Conservation (phyloP, 306 rosid genomes). For the Prosopis cineraria region DNA sequence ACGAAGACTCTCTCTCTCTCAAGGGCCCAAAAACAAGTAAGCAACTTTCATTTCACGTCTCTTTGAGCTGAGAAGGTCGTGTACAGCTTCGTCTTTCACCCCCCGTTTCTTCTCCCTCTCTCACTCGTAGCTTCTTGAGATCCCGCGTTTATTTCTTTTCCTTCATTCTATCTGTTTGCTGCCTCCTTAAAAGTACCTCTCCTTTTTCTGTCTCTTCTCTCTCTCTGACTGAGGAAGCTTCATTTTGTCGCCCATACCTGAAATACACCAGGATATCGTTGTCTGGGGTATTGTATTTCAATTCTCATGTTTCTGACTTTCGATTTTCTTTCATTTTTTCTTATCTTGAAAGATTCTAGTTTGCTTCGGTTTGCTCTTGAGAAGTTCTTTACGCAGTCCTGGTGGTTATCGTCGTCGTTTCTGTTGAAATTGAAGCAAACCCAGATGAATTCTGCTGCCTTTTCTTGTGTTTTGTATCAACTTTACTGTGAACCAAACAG, state of each 20-base stretch:
- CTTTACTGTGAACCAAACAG: conserved; percentile 15
- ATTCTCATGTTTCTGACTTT: background rate
- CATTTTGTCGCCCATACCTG: background rate
- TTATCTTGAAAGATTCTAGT: background rate
- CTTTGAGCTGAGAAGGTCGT: background rate
- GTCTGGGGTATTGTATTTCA: conserved; percentile 1
- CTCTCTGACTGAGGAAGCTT: background rate
- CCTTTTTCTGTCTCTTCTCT: background rate
- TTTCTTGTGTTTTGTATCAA: background rate
- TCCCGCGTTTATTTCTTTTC: background rate
- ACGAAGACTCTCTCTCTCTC: background rate
- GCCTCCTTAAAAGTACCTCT: background rate
- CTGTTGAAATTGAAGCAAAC: conserved; percentile 5
- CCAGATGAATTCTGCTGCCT: conserved; percentile 16
- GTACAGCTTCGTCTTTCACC: background rate
- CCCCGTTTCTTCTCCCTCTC: background rate
- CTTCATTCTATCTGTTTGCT: background rate
- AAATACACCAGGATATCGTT: background rate
- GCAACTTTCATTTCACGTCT: background rate
- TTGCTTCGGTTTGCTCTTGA: conserved; percentile 12
- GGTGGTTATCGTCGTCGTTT: background rate
- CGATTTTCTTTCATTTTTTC: background rate
- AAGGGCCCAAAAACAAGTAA: background rate
- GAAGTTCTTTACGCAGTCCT: background rate
- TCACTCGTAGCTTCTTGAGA: background rate